Base-by-base conservation (phyloP, 73 alveolate species). In the Diophrys sp. region DNA sequence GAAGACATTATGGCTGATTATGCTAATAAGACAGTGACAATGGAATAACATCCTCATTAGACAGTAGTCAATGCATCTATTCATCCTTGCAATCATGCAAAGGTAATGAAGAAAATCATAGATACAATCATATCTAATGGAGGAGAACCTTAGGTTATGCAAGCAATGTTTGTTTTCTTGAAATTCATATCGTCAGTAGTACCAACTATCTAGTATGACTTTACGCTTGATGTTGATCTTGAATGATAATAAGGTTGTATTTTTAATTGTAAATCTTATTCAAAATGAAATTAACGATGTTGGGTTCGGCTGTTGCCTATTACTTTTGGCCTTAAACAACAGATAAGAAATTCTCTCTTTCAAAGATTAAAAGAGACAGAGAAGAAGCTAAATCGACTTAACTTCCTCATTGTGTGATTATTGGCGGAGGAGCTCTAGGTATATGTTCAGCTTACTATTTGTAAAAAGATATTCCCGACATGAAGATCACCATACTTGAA, bases 121-220 rank as follows among this genome's bases (percentile, higher is more conserved):
- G 93, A 89, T 73, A 84, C 86, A 14, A 71, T 83, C 28, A 44
- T 67, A 23, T 53, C 80, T 33, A 84, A 88, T 54, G 87, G 88
- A 23, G 85, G 81, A 32, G 74, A 79, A 0, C 81, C 88, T 23
- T 55, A 71, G 23, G 92, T 84, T 14, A 82, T 84, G 0, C 76
- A 84, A 77, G 86, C 96, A 23, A 30, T 93, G 75, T 93, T 96
- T 74, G 95, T 96, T 32, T 96, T 96, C 89, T 87, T 96, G 86
- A 96, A 96, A 87, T 96, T 96, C 88, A 81, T 96, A 28, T 93
- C 97, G 5, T 84, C 97, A 31, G 98, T 96, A 30, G 97, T 94
- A 77, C 99, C 99, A 28, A 96, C 99, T 54, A 95, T 96, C 67
- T 94, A 96, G 87, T 96, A 96, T 82, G 99, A 96, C 85, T 95